phyloP scores from a whole-genome alignment of 202 grass and related monocot species.

The Bolboschoenoplectus hybrid region DNA sequence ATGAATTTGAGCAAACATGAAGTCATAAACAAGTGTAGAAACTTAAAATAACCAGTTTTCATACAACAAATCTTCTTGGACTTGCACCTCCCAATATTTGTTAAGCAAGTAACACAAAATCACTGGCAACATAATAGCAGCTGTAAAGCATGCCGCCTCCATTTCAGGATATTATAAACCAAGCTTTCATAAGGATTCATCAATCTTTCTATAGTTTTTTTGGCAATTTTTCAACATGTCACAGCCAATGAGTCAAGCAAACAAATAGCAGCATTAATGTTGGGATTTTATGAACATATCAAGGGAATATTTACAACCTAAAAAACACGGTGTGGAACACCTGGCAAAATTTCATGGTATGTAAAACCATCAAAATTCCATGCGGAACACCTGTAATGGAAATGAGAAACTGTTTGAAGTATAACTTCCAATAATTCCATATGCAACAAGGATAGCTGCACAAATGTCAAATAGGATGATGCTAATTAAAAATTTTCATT shows the following conservation, averaged over 20 bases:
- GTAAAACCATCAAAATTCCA: constrained; percentile 18
- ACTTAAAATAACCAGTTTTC: not conserved
- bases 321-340: not conserved
- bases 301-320: constrained; percentile 11
- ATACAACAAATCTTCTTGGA: constrained; percentile 11
- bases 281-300: not conserved
- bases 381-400: constrained; percentile 33
- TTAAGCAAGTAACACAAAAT: constrained; percentile 13
- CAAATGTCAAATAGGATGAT: not conserved
- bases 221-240: not conserved
- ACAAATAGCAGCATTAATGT: not conserved
- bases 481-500: not conserved
- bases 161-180: not conserved
- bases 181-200: not conserved
- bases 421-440: not conserved
- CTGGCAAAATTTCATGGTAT: not conserved
- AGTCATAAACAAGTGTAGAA: not conserved
- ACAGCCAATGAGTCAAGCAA: not conserved
- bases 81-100: not conserved
- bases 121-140: not conserved
- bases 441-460: not conserved
- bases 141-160: not conserved
- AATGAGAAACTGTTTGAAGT: not conserved
- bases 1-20: constrained; percentile 1
- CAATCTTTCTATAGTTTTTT: not conserved